Evolutionary conservation across 371 early-diverging fungal species (phyloP), one percentile per base, ranked within the genome.

Genomic region (Zopfochytrium polystomum): DNA sequence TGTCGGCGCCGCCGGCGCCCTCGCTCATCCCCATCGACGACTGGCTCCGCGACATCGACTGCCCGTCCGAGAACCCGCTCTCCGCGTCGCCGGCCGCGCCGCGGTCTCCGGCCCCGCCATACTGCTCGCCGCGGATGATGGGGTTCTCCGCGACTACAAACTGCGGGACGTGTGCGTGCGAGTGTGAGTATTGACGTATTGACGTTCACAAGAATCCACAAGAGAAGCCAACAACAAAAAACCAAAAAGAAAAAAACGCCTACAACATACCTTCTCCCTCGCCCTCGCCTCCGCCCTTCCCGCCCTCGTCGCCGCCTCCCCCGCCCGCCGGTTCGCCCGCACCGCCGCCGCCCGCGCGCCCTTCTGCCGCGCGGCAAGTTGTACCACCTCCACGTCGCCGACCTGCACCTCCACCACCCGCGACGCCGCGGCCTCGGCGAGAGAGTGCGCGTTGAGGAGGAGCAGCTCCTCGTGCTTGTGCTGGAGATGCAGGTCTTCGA

Each of bases 241-340:
- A n/a, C n/a, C n/a, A n/a, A n/a, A n/a, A n/a, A n/a, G n/a, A n/a
- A n/a, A n/a, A n/a, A n/a, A n/a, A n/a, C n/a, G n/a, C n/a, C n/a
- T n/a, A n/a, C n/a, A n/a, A 42, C 6, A 31, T 49, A 55, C 66
- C 49, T 55, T 66, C 44, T 66, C 66, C 7, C 66, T 54, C n/a
- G 13, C 48, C 18, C 61, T 26, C 20, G 45, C 48, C 22, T 60
- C 66, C n/a, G 29, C 1, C 22, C 61, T 29, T 38, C 56, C 50
- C 20, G 55, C 45, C 57, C 61, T 66, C 26, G 52, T 33, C 18
- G 47, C 22, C 27, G 20, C 13, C 20, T 50, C 43, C 25, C 33
- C 55, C 27, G 53, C 49, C 57, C 35, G 32, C 49, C 46, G 47
- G 25, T 60, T 55, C 5, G n/a, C 33, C 5, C 66, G 5, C 26